Conservation (phyloP, 768 basidiomycete species). For the Paxillus rubicundulus region DNA sequence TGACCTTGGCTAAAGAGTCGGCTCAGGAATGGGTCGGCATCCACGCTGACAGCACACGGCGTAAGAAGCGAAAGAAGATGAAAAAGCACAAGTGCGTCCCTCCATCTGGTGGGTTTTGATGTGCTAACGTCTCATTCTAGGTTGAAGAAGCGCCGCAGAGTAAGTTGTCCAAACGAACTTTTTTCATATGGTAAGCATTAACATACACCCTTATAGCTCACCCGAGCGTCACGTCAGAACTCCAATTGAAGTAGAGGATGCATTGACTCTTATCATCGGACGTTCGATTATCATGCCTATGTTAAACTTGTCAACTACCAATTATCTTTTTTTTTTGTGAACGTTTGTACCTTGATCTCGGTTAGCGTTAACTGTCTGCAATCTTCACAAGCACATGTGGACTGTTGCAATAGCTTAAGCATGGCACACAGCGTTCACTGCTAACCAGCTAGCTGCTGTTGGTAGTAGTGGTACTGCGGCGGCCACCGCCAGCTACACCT, state of each 20-base stretch:
- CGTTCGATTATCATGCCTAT: background rate
- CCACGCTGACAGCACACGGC: conserved; percentile 75
- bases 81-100: conserved; percentile 88
- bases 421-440: too few relatives aligned
- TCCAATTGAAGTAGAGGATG: conserved; percentile 19
- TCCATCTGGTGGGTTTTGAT: conserved; percentile 2
- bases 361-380: background rate
- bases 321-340: too few relatives aligned
- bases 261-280: background rate
- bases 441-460: background rate
- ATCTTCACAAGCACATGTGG: background rate
- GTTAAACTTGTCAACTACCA: background rate
- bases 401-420: background rate
- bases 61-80: conserved; percentile 92
- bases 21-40: conserved; percentile 64
- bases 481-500: background rate
- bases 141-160: conserved; percentile 88
- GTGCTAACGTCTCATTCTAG: conserved; percentile 37
- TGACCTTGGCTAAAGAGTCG: conserved; percentile 50
- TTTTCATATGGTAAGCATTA: conserved; percentile 9
- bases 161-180: conserved; percentile 34
- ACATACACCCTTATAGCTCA: conserved; percentile 37
- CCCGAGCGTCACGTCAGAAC: conserved; percentile 37
- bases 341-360: background rate
- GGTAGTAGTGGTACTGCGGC: background rate